A percentile compares a stretch with the other conserved stretches of the same genome.
Evolutionary conservation across 1,139 yeast genomes (phyloP).

Genomic region (Hyphopichia buzzinii): DNA sequence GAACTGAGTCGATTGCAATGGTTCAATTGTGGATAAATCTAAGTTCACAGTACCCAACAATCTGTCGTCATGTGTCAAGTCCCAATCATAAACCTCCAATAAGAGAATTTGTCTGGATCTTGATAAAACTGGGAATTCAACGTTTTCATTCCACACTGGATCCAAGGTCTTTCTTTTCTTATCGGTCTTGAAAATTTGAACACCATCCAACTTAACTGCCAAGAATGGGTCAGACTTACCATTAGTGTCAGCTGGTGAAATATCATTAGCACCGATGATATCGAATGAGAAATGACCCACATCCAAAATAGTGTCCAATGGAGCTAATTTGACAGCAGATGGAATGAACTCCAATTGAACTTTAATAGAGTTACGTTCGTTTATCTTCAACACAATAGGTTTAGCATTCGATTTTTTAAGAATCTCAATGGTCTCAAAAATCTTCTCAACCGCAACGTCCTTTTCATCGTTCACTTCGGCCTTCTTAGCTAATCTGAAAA

Average conservation of each 20-base stretch:
- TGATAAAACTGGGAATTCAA: constrained; percentile 59
- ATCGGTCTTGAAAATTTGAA: constrained; percentile 55
- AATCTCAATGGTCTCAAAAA: constrained; percentile 51
- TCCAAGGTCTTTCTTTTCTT: constrained; percentile 62
- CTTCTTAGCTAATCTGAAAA: constrained; percentile 55
- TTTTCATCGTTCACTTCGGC: constrained; percentile 45
- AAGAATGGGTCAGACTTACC: constrained; percentile 82
- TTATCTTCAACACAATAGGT: constrained; percentile 47
- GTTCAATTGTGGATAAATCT: constrained; percentile 49
- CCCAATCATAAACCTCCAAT: constrained; percentile 70
- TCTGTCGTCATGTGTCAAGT: constrained; percentile 66
- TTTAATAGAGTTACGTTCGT: constrained; percentile 40
- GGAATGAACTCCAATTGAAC: constrained; percentile 63
- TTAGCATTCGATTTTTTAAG: constrained; percentile 46
- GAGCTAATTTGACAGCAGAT: constrained; percentile 49
- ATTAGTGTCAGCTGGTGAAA: constrained; percentile 72
- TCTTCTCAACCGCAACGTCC: constrained; percentile 50
- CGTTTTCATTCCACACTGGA: constrained; percentile 68
- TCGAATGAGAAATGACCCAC: constrained; percentile 62
- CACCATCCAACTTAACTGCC: constrained; percentile 50
- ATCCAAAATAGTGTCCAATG: constrained; percentile 61
- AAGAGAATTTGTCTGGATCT: constrained; percentile 52
- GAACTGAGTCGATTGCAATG: constrained; percentile 44
- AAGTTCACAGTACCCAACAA: constrained; percentile 51
- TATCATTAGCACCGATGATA: constrained; percentile 50